Conservation (phyloP, 306 rosid genomes). For the Inga oerstediana region DNA sequence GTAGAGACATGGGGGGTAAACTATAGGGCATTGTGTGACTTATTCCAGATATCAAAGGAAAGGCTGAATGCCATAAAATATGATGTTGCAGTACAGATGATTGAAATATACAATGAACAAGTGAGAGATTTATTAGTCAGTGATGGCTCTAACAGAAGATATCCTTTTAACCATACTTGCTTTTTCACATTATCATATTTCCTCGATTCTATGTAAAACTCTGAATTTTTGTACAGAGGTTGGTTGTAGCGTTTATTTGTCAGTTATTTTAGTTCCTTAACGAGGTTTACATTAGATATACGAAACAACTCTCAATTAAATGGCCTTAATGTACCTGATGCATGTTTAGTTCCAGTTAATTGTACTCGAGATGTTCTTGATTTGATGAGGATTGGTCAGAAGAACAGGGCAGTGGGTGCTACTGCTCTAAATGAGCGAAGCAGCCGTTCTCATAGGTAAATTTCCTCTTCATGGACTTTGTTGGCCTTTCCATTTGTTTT, state of each 20-base stretch:
- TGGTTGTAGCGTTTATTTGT: constrained; percentile 21
- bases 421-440: constrained; percentile 96
- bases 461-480: constrained; percentile 10
- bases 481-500: constrained; percentile 8
- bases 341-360: constrained; percentile 79
- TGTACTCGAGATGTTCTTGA: constrained; percentile 92
- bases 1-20: constrained; percentile 96
- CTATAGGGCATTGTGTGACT: constrained; percentile 87
- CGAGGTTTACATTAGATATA: constrained; percentile 75
- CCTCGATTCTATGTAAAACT: neutral
- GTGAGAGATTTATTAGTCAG: constrained; percentile 94
- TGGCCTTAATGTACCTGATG: constrained; percentile 98
- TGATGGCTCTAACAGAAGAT: constrained; percentile 92
- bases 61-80: constrained; percentile 70
- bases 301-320: constrained; percentile 93
- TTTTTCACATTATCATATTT: constrained; percentile 10
- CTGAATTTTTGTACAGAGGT: neutral
- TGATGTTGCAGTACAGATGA: constrained; percentile 96
- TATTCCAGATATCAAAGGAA: constrained; percentile 82
- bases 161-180: constrained; percentile 57
- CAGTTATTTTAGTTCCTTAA: constrained; percentile 51
- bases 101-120: constrained; percentile 95
- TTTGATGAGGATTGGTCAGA: constrained; percentile 88
- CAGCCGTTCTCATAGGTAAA: constrained; percentile 94
- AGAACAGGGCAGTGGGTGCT: constrained; percentile 90